Conservation (phyloP, 2,329 filamentous ascomycete species). For the Colletotrichum sansevieriae region DNA sequence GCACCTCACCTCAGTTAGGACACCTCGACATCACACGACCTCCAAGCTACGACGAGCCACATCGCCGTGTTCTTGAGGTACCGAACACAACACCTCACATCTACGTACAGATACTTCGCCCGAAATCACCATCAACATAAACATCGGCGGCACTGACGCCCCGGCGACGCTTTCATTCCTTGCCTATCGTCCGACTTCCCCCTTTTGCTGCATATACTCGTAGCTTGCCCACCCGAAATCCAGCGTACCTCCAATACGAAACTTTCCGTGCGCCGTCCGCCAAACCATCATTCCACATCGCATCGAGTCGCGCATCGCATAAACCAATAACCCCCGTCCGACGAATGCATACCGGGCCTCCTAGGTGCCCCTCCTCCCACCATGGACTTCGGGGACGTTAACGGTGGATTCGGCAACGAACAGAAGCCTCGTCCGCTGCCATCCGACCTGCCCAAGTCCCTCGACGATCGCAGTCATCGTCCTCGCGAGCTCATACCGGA, state of each 20-base stretch:
- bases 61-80: too few relatives aligned
- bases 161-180: background rate
- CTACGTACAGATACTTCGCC: too few relatives aligned
- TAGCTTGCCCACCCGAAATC: background rate
- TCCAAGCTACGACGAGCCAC: conserved; percentile 14
- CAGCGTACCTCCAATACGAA: conserved; percentile 14
- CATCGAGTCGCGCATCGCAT: conserved; percentile 33
- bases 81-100: too few relatives aligned
- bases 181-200: background rate
- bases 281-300: conserved; percentile 14
- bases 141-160: background rate
- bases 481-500: conserved; percentile 78
- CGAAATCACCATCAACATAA: background rate
- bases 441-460: conserved; percentile 87
- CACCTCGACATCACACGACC: conserved; percentile 30
- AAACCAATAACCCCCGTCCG: conserved; percentile 29
- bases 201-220: background rate
- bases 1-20: background rate
- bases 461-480: conserved; percentile 85
- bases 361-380: conserved; percentile 55
- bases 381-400: conserved; percentile 71
- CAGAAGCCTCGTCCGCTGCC: conserved; percentile 72
- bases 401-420: conserved; percentile 56
- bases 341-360: conserved; percentile 40
- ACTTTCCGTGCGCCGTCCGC: conserved; percentile 26